Base-by-base conservation (phyloP, 306 rosid genomes). In the Quercus bicolor region DNA sequence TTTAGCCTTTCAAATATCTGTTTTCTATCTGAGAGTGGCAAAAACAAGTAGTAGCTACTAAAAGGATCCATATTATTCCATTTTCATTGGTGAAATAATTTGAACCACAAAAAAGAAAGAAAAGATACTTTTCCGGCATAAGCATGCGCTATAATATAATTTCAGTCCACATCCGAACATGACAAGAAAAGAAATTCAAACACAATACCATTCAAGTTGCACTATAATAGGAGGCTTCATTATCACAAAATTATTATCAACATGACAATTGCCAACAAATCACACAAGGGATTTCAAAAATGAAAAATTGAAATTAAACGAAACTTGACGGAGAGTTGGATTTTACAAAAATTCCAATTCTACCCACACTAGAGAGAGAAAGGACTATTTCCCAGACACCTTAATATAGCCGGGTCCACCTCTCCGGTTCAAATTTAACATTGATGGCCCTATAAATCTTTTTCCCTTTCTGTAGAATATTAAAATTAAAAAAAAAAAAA, bases 381-480 rank as follows among this genome's bases (percentile, higher is more conserved):
- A 55, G 77, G 85, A 72, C 85, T 72, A 40, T 80, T 87, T 83
- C 87, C 94, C 96, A 89, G 97, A 91, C 92, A 68, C 85, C 64
- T 90, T 87, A 93, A 91, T 90, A 90, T 80, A 87, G 89, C 89
- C 84, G 82, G 91, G 88, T 75, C 91, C 81, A 33, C 79, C 86
- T 87, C 89, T 85, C 85, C 75, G 76, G 80, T 81, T 80, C 87
- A 76, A 83, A 82, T 68, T 70, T 34, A 57, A 72, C 74, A 56
- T 61, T 75, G 70, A 56, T 33, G 80, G 76, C 85, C 83, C 81
- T 78, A 74, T 26, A 56, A 48, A 74, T 78, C 70, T 64, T 65
- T 77, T 70, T 70, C 74, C 78, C 23, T 52, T 15, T 79, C 80
- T 82, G 77, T 75, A 77, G 80, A 77, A 64, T 60, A 75, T 71